Evolutionary conservation across 2,329 filamentous ascomycete species (phyloP), one percentile per base, ranked within the genome.

Genomic region (Kalmusia sp.): DNA sequence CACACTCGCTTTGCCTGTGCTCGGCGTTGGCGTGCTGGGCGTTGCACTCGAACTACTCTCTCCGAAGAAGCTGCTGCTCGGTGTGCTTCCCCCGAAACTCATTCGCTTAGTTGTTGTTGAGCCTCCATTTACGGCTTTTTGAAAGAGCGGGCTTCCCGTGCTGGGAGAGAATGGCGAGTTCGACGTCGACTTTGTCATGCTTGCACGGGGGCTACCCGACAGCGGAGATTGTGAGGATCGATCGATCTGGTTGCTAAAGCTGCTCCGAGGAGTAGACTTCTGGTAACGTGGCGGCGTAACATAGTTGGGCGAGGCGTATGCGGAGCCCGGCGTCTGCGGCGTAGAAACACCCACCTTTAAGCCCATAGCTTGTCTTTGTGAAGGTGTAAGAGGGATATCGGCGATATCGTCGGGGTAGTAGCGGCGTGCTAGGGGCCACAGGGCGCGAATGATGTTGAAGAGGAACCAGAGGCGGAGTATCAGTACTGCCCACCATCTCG

Each of bases 331-430:
- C 0, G 88, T 89, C 0, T 77, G 72, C 0, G 89, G 84, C 2
- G 82, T 81, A 15, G 59, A 15, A n/a, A 71, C 53, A 53, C 82
- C 85, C 2, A 91, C 88, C 33, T 88, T 84, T 3, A 99, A 85
- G 41, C 92, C 93, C 46, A 99, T 85, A 12, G 96, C 84, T 59
- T 87, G 83, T 56, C 93, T 89, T 79, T 98, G 95, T 11, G 87
- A 87, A n/a, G 91, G 88, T 1, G 93, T 97, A 61, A 99, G 84
- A 56, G 93, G 87, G 45, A 99, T 96, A 73, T 99, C 95, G 73
- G 87, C 81, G 58, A 97, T 83, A 58, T 92, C 84, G 73, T 98
- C 95, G 62, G 69, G 68, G 50, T 64, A 66, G 63, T 70, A 71
- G 37, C 83, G 81, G 58, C 87, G 84, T 65, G 92, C 76, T 11